Evolutionary conservation across 176 grass and related monocot genomes (phyloP), one percentile per base, ranked within the genome.

Genomic region (Carex parvula): DNA sequence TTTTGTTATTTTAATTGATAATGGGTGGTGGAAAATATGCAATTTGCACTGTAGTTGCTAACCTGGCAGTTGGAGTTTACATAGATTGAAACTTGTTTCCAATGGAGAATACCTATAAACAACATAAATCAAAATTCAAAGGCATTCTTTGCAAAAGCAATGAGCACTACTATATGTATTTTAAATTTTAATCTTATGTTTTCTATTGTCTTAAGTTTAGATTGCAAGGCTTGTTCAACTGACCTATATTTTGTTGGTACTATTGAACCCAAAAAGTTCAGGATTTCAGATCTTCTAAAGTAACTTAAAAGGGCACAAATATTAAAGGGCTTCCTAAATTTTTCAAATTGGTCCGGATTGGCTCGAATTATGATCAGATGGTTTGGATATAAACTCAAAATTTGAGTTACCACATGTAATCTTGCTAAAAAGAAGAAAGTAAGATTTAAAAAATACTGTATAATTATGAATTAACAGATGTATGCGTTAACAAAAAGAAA

Each of bases 61-160:
- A 96, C 93, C 91, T 97, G 86, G 81, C 91, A 89, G 50, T 42
- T 91, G 73, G 87, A 78, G 81, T 94, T 92, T 60, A 93, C 88
- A 71, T 90, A 94, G 1, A 88, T 80, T 17, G 88, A 89, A 64
- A 98, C 95, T 15, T 93, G 90, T 73, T 98, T 98, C 95, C 95
- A 98, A 29, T 98, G 92, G 77, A 98, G 95, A 71, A 91, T 79
- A 24, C 93, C 93, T 95, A 89, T 33, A 71, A 55, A 81, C 8
- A 83, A 69, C 33, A 76, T 29, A 32, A 70, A 82, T 50, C 29
- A 50, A 32, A 3, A 14, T 46, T 21, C 16, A n/a, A n/a, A 41
- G 11, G 2, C 8, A 13, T 20, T n/a, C 22, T 46, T 33, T 41
- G 18, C 3, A 61, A 41, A 81, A 64, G 29, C 5, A 63, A 48